These are phyloP conservation scores for Trypanosoma congolense DNA, from an alignment of 208 protist genomes.

Conservation along the genomic window DNA sequence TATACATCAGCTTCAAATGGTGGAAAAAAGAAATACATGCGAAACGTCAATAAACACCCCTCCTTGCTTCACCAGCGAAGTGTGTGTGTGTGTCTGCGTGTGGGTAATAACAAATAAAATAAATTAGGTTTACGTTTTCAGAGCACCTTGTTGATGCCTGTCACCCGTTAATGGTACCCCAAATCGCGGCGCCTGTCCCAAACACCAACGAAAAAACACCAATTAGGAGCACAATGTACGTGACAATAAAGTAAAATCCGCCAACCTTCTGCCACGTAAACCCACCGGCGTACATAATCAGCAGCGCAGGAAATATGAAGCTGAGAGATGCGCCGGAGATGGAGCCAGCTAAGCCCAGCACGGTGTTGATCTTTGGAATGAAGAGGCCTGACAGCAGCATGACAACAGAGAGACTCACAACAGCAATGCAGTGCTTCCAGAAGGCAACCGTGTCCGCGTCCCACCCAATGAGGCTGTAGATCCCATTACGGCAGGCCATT, in stretches of 20 bases:
- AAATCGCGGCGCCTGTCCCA: slow-evolving; percentile 62
- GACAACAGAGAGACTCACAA: slow-evolving; percentile 35
- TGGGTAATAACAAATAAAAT: too few species aligned
- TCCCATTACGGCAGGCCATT: slow-evolving; percentile 53
- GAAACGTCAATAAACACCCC: too few species aligned
- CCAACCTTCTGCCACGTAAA: slow-evolving; percentile 52
- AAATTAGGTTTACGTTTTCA: too few species aligned
- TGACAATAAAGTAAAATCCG: slow-evolving; percentile 43
- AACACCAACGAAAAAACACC: slow-evolving; percentile 65
- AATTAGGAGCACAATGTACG: slow-evolving; percentile 38
- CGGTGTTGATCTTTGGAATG: slow-evolving; percentile 71
- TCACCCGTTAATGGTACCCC: slow-evolving; percentile 14
- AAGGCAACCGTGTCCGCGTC: slow-evolving; percentile 45
- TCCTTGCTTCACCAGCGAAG: too few species aligned
- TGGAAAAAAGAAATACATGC: too few species aligned
- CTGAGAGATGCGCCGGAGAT: slow-evolving; percentile 67
- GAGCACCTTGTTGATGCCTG: too few species aligned
- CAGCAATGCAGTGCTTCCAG: slow-evolving; percentile 55
- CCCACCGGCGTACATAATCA: slow-evolving; percentile 65
- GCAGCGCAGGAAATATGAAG: slow-evolving; percentile 77
- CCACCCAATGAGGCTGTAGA: slow-evolving; percentile 52
- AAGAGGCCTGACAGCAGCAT: slow-evolving; percentile 68
- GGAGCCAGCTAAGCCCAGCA: slow-evolving; percentile 69
- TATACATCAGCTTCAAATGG: too few species aligned
- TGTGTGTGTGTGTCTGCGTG: too few species aligned